Evolutionary conservation across 768 basidiomycete species (phyloP).

Genomic region (Naganishia antarctica): DNA sequence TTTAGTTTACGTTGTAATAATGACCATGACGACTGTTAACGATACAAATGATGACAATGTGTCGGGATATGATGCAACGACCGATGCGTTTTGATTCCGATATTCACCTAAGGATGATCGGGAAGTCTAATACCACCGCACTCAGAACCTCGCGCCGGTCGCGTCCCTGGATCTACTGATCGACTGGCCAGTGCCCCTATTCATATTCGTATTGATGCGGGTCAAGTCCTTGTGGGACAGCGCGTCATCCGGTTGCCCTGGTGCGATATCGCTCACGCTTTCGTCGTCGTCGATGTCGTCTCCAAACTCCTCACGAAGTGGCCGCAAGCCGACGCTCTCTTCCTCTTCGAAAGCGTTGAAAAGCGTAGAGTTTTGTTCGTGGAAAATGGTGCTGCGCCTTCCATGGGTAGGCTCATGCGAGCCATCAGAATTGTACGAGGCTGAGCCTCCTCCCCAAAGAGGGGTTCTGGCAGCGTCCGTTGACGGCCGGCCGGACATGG

Average conservation of each 20-base stretch:
- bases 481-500: slow-evolving; percentile 73
- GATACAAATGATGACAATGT: slow-evolving; percentile 17
- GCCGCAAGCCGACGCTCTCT: slow-evolving; percentile 58
- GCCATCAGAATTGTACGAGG: slow-evolving; percentile 44
- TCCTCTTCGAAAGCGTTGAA: slow-evolving; percentile 70
- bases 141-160: slow-evolving; percentile 9
- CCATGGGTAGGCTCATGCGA: slow-evolving; percentile 56
- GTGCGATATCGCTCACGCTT: slow-evolving; percentile 51
- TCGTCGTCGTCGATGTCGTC: slow-evolving; percentile 63
- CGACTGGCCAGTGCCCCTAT: slow-evolving; percentile 2
- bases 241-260: background rate
- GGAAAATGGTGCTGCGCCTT: slow-evolving; percentile 63
- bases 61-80: slow-evolving; percentile 7
- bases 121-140: too few species aligned
- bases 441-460: slow-evolving; percentile 34
- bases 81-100: slow-evolving; percentile 10
- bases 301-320: slow-evolving; percentile 56
- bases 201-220: slow-evolving; percentile 19
- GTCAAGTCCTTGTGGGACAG: slow-evolving; percentile 19
- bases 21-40: slow-evolving; percentile 13
- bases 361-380: slow-evolving; percentile 61
- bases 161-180: slow-evolving; percentile 7
- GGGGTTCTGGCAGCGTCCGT: slow-evolving; percentile 54
- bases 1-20: slow-evolving; percentile 8
- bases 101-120: too few species aligned